These are phyloP conservation scores for Dalbergia cultrata DNA, from an alignment of 306 rosid genomes.

Conservation along the genomic window DNA sequence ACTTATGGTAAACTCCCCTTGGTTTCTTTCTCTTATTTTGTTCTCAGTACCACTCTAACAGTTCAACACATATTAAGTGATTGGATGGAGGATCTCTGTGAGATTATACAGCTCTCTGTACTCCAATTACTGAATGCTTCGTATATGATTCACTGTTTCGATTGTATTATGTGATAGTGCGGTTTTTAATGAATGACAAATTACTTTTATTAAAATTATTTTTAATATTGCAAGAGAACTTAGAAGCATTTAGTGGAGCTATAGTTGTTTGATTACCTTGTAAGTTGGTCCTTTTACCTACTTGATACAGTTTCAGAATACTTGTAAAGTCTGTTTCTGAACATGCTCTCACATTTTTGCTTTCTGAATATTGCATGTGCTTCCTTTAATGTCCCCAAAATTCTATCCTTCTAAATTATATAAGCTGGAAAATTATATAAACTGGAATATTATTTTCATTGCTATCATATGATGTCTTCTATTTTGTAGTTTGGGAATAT, in stretches of 20 bases:
- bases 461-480: slow-evolving; percentile 32
- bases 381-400: background rate
- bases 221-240: background rate
- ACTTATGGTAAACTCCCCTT: background rate
- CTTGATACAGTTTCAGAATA: background rate
- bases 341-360: background rate
- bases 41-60: background rate
- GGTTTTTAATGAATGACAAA: background rate
- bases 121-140: slow-evolving; percentile 1
- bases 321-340: background rate
- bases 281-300: background rate
- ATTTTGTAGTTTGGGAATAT: slow-evolving; percentile 79
- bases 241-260: background rate
- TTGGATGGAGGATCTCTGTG: background rate
- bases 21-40: background rate
- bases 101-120: background rate
- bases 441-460: background rate
- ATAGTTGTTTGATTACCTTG: slow-evolving; percentile 13
- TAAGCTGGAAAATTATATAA: background rate
- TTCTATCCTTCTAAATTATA: background rate
- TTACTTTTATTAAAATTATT: background rate
- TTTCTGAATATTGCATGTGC: background rate
- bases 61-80: background rate
- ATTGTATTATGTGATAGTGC: background rate
- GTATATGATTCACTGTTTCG: background rate